phyloP scores from a whole-genome alignment of 2,329 filamentous ascomycete species.

The Xylariaceae sp. region DNA sequence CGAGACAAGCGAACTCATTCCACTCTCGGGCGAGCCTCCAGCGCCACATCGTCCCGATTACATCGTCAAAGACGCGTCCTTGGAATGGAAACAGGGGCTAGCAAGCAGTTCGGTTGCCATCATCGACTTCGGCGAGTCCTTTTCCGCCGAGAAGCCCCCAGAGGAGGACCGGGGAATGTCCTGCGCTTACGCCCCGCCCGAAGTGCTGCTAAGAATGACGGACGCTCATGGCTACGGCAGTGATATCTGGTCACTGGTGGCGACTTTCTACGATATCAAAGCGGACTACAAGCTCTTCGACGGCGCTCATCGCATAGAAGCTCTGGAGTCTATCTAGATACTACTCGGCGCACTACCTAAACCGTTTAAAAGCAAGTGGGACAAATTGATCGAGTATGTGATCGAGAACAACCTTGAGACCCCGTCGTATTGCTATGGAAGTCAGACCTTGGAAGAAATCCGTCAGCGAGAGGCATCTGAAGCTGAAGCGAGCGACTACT shows the following conservation, averaged over 20 bases:
- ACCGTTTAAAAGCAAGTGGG: no score
- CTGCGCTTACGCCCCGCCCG: neutral
- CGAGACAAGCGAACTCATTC: neutral
- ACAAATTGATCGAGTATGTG: no score
- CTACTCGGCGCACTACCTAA: no score
- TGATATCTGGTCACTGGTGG: slow-evolving; percentile 3
- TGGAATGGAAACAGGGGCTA: neutral
- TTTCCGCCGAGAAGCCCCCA: neutral
- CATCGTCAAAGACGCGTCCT: neutral
- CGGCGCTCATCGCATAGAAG: no score
- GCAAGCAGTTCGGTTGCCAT: neutral
- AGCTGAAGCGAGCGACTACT: no score
- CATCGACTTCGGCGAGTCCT: slow-evolving; percentile 1
- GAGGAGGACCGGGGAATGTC: neutral
- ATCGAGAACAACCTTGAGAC: no score
- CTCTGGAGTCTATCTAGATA: no score
- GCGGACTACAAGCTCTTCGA: no score
- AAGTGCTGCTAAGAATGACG: neutral
- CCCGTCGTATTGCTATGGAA: no score
- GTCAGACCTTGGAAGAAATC: no score
- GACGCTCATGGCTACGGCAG: neutral
- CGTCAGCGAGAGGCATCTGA: no score
- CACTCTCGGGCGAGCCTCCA: neutral
- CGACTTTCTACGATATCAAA: neutral
- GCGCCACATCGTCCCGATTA: neutral